These are phyloP conservation scores for Sabuloglossum arenarium DNA, from an alignment of 495 filamentous ascomycete genomes.

Conservation along the genomic window DNA sequence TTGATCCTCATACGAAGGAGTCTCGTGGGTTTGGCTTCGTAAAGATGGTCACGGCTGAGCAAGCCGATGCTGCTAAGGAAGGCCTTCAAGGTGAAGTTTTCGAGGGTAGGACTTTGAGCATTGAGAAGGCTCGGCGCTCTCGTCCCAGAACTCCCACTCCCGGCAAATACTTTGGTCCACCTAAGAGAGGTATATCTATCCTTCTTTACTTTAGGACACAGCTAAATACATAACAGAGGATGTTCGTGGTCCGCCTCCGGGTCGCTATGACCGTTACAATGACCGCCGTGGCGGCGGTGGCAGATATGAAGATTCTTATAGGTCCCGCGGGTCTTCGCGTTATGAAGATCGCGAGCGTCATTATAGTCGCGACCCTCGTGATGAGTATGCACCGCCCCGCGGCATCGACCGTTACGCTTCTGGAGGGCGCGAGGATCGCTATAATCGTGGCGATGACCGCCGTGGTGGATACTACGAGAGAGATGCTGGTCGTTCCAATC, in stretches of 20 bases:
- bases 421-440: slow-evolving; percentile 36
- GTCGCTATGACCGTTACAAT: slow-evolving; percentile 23
- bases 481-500: slow-evolving; percentile 20
- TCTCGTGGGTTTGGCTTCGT: slow-evolving; percentile 99
- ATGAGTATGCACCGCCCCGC: slow-evolving; percentile 39
- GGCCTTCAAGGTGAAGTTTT: slow-evolving; percentile 87
- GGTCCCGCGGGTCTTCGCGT: slow-evolving; percentile 13
- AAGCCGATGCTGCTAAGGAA: slow-evolving; percentile 92
- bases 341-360: slow-evolving; percentile 17
- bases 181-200: slow-evolving; percentile 62
- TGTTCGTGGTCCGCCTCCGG: slow-evolving; percentile 29
- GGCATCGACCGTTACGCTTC: slow-evolving; percentile 46
- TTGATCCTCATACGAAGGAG: slow-evolving; percentile 92
- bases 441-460: slow-evolving; percentile 23
- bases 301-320: slow-evolving; percentile 27
- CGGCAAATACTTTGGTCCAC: slow-evolving; percentile 97
- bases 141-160: slow-evolving; percentile 90
- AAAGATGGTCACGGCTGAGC: slow-evolving; percentile 87
- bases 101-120: slow-evolving; percentile 89
- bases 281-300: slow-evolving; percentile 31
- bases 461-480: slow-evolving; percentile 23
- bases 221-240: slow-evolving; percentile 25
- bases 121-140: slow-evolving; percentile 93
- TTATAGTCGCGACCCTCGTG: slow-evolving; percentile 18
- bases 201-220: not conserved